A percentile compares a stretch with the other conserved stretches of the same genome.
Conservation (phyloP, 345 rosid genomes). For the Litchi chinensis region DNA sequence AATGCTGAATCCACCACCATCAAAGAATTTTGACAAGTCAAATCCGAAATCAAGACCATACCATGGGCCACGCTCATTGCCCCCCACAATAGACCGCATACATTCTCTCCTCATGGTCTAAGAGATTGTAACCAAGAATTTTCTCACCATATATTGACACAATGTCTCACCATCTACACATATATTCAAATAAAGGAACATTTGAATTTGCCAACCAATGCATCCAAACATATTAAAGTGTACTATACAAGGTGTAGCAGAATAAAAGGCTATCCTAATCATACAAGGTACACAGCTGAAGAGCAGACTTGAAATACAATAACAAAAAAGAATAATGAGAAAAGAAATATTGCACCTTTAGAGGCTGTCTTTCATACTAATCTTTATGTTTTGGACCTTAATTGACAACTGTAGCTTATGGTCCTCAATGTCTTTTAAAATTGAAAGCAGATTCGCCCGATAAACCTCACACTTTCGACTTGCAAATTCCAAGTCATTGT, state of each 20-base stretch:
- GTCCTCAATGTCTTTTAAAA: conserved; percentile 49
- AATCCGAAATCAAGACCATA: neutral
- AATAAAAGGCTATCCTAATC: neutral
- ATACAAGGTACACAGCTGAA: neutral
- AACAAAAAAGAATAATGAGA: neutral
- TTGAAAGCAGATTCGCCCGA: conserved; percentile 44
- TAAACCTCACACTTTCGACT: conserved; percentile 48
- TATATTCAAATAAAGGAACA: neutral
- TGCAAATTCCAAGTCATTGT: conserved; percentile 35
- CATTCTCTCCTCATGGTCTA: neutral
- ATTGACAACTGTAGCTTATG: conserved; percentile 51
- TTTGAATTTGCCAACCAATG: neutral
- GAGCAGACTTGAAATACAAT: neutral
- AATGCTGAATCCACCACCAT: neutral
- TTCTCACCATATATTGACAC: neutral
- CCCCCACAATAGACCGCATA: neutral
- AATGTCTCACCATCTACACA: neutral
- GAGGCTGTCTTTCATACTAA: conserved; percentile 45
- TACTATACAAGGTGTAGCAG: neutral
- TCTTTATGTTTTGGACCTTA: conserved; percentile 46
- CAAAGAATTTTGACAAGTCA: neutral
- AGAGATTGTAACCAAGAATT: neutral
- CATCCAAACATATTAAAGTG: neutral
- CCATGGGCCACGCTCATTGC: neutral
- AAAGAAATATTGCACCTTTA: conserved; percentile 11